phyloP scores from a whole-genome alignment of 768 basidiomycete genomes.

The Boletus bicolor region DNA sequence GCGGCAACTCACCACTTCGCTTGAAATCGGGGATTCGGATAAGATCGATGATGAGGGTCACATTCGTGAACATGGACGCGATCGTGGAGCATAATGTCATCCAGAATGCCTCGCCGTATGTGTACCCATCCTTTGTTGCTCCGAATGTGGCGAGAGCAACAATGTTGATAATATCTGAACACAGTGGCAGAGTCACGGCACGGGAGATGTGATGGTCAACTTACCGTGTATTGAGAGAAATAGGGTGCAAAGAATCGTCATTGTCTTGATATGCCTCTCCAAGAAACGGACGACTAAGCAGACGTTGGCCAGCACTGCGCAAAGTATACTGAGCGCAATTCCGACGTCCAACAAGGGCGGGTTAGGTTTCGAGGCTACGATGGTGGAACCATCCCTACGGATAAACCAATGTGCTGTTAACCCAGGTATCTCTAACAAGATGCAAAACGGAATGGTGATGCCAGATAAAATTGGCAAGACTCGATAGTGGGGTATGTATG shows the following conservation, averaged over 20 bases:
- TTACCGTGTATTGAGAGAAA: slow-evolving; percentile 70
- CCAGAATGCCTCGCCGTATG: slow-evolving; percentile 72
- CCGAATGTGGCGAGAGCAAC: slow-evolving; percentile 58
- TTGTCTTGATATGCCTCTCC: slow-evolving; percentile 58
- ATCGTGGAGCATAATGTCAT: slow-evolving; percentile 73
- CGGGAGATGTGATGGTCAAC: slow-evolving; percentile 17
- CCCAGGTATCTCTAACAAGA: slow-evolving; percentile 80
- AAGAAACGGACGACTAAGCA: slow-evolving; percentile 69
- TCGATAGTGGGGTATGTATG: slow-evolving; percentile 57
- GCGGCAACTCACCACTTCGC: slow-evolving; percentile 48
- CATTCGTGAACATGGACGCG: slow-evolving; percentile 59
- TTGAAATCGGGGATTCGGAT: slow-evolving; percentile 58
- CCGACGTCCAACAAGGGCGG: slow-evolving; percentile 57
- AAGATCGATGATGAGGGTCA: slow-evolving; percentile 65
- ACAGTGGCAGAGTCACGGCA: background rate
- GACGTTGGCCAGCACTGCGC: slow-evolving; percentile 63
- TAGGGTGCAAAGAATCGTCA: slow-evolving; percentile 62
- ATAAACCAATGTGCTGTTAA: slow-evolving; percentile 76
- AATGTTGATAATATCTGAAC: slow-evolving; percentile 67
- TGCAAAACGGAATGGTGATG: slow-evolving; percentile 68
- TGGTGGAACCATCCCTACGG: slow-evolving; percentile 39
- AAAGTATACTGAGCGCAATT: slow-evolving; percentile 62
- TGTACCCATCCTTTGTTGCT: slow-evolving; percentile 62
- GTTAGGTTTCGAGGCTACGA: slow-evolving; percentile 51
- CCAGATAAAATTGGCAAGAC: slow-evolving; percentile 64